Evolutionary conservation across 768 basidiomycete genomes (phyloP).

Genomic region (Imleria badia): DNA sequence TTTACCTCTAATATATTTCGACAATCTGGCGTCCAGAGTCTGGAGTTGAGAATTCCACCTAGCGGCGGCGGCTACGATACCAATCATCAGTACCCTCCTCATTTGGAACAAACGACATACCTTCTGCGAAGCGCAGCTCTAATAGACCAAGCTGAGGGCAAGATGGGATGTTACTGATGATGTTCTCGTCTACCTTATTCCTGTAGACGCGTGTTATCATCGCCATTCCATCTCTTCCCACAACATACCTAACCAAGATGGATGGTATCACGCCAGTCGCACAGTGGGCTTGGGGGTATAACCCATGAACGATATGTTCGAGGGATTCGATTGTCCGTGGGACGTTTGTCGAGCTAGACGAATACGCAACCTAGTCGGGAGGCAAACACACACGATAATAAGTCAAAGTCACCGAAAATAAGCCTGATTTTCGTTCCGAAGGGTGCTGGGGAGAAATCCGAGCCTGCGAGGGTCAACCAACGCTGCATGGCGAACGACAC

Average conservation of each 20-base stretch:
- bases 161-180: slow-evolving; percentile 64
- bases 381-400: not conserved
- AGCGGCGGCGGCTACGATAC: slow-evolving; percentile 55
- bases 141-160: slow-evolving; percentile 68
- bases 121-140: slow-evolving; percentile 61
- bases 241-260: slow-evolving; percentile 54
- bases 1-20: slow-evolving; percentile 65
- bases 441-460: slow-evolving; percentile 57
- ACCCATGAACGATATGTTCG: slow-evolving; percentile 69
- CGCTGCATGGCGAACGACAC: not conserved
- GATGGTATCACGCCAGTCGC: slow-evolving; percentile 44
- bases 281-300: slow-evolving; percentile 62
- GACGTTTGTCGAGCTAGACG: slow-evolving; percentile 66
- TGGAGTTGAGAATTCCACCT: slow-evolving; percentile 62
- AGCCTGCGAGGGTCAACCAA: slow-evolving; percentile 42
- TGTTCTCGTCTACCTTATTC: slow-evolving; percentile 68
- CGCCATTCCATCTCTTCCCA: not conserved
- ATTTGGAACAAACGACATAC: slow-evolving; percentile 33
- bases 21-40: slow-evolving; percentile 62
- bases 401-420: slow-evolving; percentile 57
- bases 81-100: not conserved
- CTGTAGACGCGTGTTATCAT: slow-evolving; percentile 33
- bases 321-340: slow-evolving; percentile 74
- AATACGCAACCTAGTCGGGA: not conserved
- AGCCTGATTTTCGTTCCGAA: slow-evolving; percentile 42